Evolutionary conservation across 768 basidiomycete species (phyloP).

Genomic region (Termitomyces sp.): DNA sequence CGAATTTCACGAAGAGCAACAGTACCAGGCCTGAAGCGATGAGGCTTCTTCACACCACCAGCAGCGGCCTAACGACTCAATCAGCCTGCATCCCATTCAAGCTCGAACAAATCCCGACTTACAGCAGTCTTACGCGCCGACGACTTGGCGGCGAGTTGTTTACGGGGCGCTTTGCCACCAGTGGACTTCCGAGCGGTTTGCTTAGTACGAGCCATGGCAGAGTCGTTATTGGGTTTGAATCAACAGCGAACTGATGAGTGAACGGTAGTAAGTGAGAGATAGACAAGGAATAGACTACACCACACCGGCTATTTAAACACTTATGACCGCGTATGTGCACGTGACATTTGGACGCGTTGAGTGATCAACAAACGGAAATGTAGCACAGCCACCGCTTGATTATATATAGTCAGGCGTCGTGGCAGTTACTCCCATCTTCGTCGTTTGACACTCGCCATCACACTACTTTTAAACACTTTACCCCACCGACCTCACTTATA

Average conservation of each 20-base stretch:
- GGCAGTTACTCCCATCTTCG: slow-evolving; percentile 12
- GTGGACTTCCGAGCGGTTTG: slow-evolving; percentile 88
- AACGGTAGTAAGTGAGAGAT: slow-evolving; percentile 2
- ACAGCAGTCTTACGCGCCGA: slow-evolving; percentile 57
- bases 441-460: slow-evolving; percentile 22
- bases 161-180: slow-evolving; percentile 69
- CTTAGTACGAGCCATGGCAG: slow-evolving; percentile 70
- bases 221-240: slow-evolving; percentile 10
- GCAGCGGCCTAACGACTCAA: slow-evolving; percentile 36
- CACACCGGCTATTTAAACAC: slow-evolving; percentile 19
- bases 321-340: slow-evolving; percentile 24
- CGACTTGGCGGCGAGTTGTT: slow-evolving; percentile 66
- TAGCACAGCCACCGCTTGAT: slow-evolving; percentile 41
- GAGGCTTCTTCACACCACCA: slow-evolving; percentile 93
- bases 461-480: slow-evolving; percentile 9
- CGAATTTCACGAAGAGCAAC: slow-evolving; percentile 89
- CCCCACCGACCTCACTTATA: neutral
- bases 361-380: slow-evolving; percentile 39
- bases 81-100: neutral
- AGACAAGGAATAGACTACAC: neutral
- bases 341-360: slow-evolving; percentile 26
- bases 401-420: slow-evolving; percentile 30
- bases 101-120: slow-evolving; percentile 7
- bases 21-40: slow-evolving; percentile 79
- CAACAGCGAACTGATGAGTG: neutral